Evolutionary conservation across 768 basidiomycete genomes (phyloP), one percentile per base, ranked within the genome.

Genomic region (Pleurotus tuber-regium): DNA sequence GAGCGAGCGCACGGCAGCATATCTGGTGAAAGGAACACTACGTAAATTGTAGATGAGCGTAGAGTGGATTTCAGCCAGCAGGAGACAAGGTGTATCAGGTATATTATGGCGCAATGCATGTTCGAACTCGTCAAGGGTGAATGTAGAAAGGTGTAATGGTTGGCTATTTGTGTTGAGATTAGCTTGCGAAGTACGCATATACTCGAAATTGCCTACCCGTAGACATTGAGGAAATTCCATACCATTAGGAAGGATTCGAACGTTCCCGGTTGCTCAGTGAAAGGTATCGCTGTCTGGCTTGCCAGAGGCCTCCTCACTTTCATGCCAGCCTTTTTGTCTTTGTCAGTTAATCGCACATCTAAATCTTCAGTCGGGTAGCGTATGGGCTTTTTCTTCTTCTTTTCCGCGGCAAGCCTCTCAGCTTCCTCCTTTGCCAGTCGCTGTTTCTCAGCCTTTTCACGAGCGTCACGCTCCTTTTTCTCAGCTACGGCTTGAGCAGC

Each of bases 301-400:
- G 88, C 80, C 41, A 78, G 60, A 19, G 92, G 92, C 54, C 87
- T 75, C 60, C 76, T 78, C 24, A 86, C 66, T 58, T 78, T 84
- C 68, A 81, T 76, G 5, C 92, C 90, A 3, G 84, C 82, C 61
- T 86, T 89, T 69, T 83, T 89, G 65, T 94, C 92, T 66, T 86
- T 89, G 43, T 92, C 89, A 23, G 82, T 75, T 44, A 92, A 66
- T 51, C 78, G 78, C 54, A 96, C 82, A 63, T 94, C 92, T 39
- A 96, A 73, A 66, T 96, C 92, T 67, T 97, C 93, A 1, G 92
- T 92, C 0, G 93, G 93, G 66, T 96, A 97, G 43, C 93, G 89
- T 57, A 95, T 69, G 1, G 91, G 87, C 60, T 89, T 92, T 73
- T 89, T 92, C 73, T 91, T 92, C 67, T 89, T 88, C 71, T 86